Percentiles rank a stretch among this genome's conserved stretches.
phyloP scores from a whole-genome alignment of 331 rosid species.

The Cydonia oblonga region DNA sequence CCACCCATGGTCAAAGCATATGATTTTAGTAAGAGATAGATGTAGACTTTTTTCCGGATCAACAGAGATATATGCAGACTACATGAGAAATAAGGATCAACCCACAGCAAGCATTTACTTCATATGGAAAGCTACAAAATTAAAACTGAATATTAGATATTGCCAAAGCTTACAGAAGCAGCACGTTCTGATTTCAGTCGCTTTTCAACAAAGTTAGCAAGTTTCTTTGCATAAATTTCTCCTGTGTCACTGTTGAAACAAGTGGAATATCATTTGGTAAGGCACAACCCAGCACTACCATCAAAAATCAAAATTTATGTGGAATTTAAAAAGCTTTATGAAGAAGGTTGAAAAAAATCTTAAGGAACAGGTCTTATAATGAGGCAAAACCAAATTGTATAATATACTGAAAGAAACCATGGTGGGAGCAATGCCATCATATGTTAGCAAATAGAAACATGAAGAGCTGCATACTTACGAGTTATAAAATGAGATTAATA shows the following conservation, averaged over 20 bases:
- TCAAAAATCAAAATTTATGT: not conserved
- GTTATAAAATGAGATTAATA: not conserved
- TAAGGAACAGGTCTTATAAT: not conserved
- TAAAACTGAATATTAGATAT: conserved; percentile 4
- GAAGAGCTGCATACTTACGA: not conserved
- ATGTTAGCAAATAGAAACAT: not conserved
- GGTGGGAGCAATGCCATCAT: not conserved
- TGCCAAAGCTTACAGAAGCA: conserved; percentile 76
- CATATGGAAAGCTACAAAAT: conserved; percentile 2
- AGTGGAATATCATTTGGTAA: conserved; percentile 10
- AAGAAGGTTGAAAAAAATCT: not conserved
- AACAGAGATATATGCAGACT: not conserved
- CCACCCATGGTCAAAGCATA: not conserved
- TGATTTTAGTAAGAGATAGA: not conserved
- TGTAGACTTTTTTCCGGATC: not conserved
- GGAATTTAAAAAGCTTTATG: not conserved
- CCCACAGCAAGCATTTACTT: conserved; percentile 10
- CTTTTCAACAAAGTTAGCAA: conserved; percentile 76
- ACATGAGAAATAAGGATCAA: not conserved
- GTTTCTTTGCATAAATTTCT: conserved; percentile 75
- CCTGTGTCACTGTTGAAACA: conserved; percentile 66
- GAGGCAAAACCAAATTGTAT: not conserved
- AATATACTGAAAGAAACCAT: not conserved
- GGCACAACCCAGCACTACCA: not conserved
- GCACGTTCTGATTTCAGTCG: conserved; percentile 95